Conservation (phyloP, 2,329 filamentous ascomycete species). For the Scytalidium sp. region DNA sequence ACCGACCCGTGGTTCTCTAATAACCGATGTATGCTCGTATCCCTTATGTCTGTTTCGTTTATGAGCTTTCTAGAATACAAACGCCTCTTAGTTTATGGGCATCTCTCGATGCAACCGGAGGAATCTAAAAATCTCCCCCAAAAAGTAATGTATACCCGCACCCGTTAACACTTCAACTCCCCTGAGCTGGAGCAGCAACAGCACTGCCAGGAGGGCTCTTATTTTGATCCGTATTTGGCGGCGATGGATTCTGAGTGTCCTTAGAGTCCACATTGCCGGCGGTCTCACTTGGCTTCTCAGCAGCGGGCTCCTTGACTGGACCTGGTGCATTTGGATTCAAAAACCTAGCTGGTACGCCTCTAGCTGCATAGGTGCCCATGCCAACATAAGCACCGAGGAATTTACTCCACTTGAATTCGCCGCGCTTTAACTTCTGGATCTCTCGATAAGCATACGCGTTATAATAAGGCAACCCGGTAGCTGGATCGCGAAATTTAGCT, state of each 20-base stretch:
- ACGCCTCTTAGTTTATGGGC: too few relatives aligned
- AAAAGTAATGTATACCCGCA: too few relatives aligned
- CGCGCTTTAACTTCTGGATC: constrained; percentile 69
- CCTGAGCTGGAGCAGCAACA: neutral
- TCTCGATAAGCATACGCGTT: constrained; percentile 79
- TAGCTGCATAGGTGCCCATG: constrained; percentile 57
- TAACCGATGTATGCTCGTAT: too few relatives aligned
- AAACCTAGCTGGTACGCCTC: constrained; percentile 80
- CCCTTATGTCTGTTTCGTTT: too few relatives aligned
- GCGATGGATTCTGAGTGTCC: too few relatives aligned
- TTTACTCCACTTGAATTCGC: constrained; percentile 79
- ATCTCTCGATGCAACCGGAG: too few relatives aligned
- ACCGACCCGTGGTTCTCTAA: too few relatives aligned
- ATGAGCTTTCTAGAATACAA: too few relatives aligned
- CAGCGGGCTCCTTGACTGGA: neutral
- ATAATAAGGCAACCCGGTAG: constrained; percentile 77
- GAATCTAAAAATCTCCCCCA: too few relatives aligned
- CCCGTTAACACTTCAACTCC: neutral
- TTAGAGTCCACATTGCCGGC: neutral
- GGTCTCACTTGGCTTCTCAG: neutral
- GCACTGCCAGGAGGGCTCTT: neutral
- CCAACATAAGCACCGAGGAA: constrained; percentile 84
- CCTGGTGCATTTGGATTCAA: constrained; percentile 15
- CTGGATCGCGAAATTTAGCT: constrained; percentile 81
- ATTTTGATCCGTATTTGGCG: neutral